Base-by-base conservation (phyloP, 768 basidiomycete genomes). In the Boletales sp. region DNA sequence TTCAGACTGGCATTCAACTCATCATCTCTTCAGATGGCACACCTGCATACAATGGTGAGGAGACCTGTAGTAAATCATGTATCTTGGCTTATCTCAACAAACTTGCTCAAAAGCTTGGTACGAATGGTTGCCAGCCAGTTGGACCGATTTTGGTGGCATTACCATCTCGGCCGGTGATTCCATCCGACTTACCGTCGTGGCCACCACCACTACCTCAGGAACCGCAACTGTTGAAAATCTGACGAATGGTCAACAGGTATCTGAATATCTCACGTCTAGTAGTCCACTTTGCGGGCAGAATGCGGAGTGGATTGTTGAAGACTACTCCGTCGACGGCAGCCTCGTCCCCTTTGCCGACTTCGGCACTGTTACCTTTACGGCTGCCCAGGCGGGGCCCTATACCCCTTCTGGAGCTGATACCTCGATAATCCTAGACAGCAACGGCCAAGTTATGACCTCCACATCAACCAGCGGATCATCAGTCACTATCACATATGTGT, bases 301-400 rank as follows among this genome's bases (percentile, higher is more conserved):
- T 11, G 50, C 37, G 5, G 44, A 51, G 14, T 51, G 50, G 45
- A 37, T 51, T n/a, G 35, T 46, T 2, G 44, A 45, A 21, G 50
- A 51, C 15, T 45, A 17, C 24, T 1, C 7, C 8, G 8, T 1
- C 0, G n/a, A 18, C 0, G 37, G 32, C 10, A 3, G 9, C 3
- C n/a, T 27, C n/a, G 44, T 41, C 6, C 17, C 43, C 2, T 21
- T 46, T 6, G 40, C 34, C 45, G 10, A 51, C 34, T 51, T 51
- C 46, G 40, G 44, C 18, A 42, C 44, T 2, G 19, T 46, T 15
- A 51, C 40, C 14, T 46, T 51, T 13, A 44, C 45, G 7, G 8
- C 34, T 10, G 51, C 46, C 8, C 7, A 5, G 17, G 42, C 43
- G 2, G 40, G 12, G 24, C 8, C 13, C 38, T 42, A 47, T 15